Percentiles rank a stretch among this genome's conserved stretches.
phyloP scores from a whole-genome alignment of 164 flowering plant genomes.

The Berberis thunbergii region DNA sequence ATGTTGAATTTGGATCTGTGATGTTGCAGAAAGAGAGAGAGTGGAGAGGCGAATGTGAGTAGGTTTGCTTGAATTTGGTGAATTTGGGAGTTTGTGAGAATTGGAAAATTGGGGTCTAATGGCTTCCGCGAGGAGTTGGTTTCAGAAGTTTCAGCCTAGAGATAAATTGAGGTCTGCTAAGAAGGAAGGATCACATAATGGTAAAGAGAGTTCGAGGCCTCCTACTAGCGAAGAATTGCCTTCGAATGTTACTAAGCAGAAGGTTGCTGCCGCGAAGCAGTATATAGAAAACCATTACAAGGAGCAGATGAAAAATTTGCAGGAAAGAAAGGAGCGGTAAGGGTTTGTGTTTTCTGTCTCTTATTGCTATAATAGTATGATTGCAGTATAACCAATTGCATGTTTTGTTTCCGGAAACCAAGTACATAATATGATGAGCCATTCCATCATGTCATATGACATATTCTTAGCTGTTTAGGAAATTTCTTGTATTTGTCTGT shows the following conservation, averaged over 20 bases:
- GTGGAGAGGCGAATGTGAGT: no score
- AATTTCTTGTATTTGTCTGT: no score
- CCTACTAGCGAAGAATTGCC: conserved; percentile 54
- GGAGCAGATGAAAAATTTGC: conserved; percentile 84
- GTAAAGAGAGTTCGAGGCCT: conserved; percentile 36
- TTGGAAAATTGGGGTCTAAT: background rate
- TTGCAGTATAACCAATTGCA: no score
- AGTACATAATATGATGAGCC: no score
- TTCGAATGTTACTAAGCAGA: conserved; percentile 87
- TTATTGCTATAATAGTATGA: background rate
- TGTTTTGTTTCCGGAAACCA: no score
- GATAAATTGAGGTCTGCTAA: conserved; percentile 38
- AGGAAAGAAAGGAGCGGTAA: conserved; percentile 91
- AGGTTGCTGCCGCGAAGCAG: conserved; percentile 96
- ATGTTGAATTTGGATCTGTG: no score
- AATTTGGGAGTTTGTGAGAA: background rate
- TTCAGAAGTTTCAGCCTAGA: conserved; percentile 44
- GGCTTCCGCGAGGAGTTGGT: conserved; percentile 55
- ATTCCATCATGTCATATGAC: no score
- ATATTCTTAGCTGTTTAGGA: no score
- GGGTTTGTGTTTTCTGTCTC: conserved; percentile 4
- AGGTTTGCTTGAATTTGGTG: no score
- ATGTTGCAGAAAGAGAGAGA: no score
- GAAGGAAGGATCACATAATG: conserved; percentile 46
- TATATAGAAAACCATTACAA: conserved; percentile 95